Percentiles rank a stretch among this genome's conserved stretches.
Conservation (phyloP, 169 alveolate genomes). For the Plasmodium coatneyi region DNA sequence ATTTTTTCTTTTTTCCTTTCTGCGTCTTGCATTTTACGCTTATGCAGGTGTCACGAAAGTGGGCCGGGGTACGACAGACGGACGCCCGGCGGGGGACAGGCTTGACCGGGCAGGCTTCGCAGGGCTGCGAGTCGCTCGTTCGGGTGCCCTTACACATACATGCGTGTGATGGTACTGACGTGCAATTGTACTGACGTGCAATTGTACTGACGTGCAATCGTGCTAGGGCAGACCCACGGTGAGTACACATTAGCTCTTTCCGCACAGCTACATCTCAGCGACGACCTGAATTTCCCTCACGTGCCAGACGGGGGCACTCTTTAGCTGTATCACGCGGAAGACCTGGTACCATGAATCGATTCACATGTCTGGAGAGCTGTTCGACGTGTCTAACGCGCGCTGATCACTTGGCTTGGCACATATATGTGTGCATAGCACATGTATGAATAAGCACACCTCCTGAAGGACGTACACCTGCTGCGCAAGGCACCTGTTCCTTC, state of each 20-base stretch:
- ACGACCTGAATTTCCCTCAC: not conserved
- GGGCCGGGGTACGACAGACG: slow-evolving; percentile 5
- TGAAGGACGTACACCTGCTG: not conserved
- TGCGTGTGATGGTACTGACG: not conserved
- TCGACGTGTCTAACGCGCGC: not conserved
- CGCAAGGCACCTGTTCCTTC: not conserved
- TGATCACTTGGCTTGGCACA: not conserved
- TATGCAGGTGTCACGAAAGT: slow-evolving; percentile 20
- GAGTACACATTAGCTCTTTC: not conserved
- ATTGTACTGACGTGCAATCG: not conserved
- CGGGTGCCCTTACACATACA: not conserved
- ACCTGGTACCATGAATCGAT: not conserved
- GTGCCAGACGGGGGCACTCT: not conserved
- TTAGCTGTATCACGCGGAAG: not conserved
- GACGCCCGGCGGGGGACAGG: not conserved
- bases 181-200: not conserved
- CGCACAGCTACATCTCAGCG: not conserved
- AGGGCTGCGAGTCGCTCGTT: not conserved
- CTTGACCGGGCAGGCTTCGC: not conserved
- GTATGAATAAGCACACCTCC: not conserved
- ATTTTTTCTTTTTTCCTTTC: slow-evolving; percentile 63
- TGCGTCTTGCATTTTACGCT: slow-evolving; percentile 55
- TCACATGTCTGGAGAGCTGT: not conserved
- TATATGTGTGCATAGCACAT: not conserved
- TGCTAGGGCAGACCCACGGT: not conserved